Evolutionary conservation across 371 early-diverging fungal species (phyloP).

Genomic region (Mucor indicus): DNA sequence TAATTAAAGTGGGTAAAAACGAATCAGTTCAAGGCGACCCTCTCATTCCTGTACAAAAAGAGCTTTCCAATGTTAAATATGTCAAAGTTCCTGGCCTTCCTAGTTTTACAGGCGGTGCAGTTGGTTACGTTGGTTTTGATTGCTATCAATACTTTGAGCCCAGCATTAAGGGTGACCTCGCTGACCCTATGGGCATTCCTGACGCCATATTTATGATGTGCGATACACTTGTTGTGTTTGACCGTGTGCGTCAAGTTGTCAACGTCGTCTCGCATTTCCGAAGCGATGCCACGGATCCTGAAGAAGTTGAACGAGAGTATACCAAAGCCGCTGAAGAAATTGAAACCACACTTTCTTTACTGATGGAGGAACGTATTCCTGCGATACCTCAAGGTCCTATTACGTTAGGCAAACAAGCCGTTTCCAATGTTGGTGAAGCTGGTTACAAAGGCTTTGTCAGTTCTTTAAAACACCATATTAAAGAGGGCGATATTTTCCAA

Average conservation of each 20-base stretch:
- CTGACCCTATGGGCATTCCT: constrained; percentile 87
- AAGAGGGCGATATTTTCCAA: constrained; percentile 95
- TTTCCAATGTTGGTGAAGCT: constrained; percentile 85
- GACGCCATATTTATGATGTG: constrained; percentile 92
- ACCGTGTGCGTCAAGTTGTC: constrained; percentile 87
- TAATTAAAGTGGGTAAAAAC: constrained; percentile 71
- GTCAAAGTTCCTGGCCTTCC: constrained; percentile 83
- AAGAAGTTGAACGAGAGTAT: constrained; percentile 61
- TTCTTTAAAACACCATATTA: constrained; percentile 87
- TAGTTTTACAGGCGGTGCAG: constrained; percentile 92
- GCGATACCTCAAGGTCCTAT: constrained; percentile 66
- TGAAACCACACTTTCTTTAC: constrained; percentile 56
- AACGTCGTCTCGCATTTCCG: constrained; percentile 90
- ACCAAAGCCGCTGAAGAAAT: constrained; percentile 62
- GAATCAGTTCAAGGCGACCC: constrained; percentile 86
- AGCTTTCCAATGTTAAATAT: constrained; percentile 71
- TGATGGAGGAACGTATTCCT: constrained; percentile 56
- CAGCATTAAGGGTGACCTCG: constrained; percentile 66
- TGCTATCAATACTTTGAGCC: constrained; percentile 97
- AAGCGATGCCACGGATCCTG: constrained; percentile 55
- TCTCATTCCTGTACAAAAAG: constrained; percentile 76
- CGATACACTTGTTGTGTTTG: constrained; percentile 92
- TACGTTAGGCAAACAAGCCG: constrained; percentile 55
- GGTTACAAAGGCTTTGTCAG: constrained; percentile 89
- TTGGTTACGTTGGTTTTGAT: constrained; percentile 96